These are phyloP conservation scores for Wallacemonas collosoma DNA, from an alignment of 208 protist genomes.

Conservation along the genomic window DNA sequence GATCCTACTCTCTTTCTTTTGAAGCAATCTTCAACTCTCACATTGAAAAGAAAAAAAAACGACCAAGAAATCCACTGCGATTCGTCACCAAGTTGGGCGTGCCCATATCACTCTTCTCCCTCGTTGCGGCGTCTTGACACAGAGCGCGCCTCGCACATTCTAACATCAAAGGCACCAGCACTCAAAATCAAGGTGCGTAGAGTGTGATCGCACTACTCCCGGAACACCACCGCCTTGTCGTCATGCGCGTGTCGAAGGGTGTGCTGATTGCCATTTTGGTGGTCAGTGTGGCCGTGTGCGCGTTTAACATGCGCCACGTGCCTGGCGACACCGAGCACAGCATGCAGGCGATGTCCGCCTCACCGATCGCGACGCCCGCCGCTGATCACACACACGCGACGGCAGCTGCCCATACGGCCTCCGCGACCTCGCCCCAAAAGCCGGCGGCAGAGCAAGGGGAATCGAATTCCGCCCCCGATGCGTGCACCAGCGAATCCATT, in stretches of 20 bases:
- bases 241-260: constrained; percentile 5
- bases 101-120: too few species aligned
- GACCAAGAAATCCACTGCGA: not conserved
- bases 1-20: too few species aligned
- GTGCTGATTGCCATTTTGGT: constrained; percentile 4
- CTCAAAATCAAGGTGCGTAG: too few species aligned
- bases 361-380: not conserved
- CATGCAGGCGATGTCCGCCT: not conserved
- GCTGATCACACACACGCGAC: not conserved
- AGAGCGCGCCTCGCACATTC: too few species aligned
- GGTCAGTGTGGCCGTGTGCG: not conserved
- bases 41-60: not conserved
- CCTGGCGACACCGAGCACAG: not conserved
- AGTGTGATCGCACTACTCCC: too few species aligned
- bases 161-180: too few species aligned
- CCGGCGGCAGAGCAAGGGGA: too few species aligned
- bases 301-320: not conserved
- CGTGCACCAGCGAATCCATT: not conserved
- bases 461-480: too few species aligned
- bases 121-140: too few species aligned
- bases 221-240: not conserved
- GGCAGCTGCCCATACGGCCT: too few species aligned
- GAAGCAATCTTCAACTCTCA: not conserved
- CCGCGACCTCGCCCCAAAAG: too few species aligned
- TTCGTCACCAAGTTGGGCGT: too few species aligned